These are phyloP conservation scores for Amoeboaphelidium protococcarum DNA, from an alignment of 371 early-diverging fungal genomes.

Conservation along the genomic window DNA sequence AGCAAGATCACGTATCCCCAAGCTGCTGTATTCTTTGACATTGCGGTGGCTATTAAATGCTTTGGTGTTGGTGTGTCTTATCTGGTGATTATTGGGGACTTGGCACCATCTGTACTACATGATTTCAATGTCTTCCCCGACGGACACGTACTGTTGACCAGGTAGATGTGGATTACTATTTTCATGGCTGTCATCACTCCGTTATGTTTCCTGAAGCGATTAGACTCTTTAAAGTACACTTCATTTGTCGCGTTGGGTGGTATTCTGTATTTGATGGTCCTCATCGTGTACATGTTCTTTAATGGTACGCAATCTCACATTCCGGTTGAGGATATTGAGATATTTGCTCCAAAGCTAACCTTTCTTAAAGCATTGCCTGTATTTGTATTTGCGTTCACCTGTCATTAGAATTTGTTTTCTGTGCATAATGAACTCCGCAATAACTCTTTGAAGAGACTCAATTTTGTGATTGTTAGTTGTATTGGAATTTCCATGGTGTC, in stretches of 20 bases:
- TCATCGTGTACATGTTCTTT: conserved; percentile 54
- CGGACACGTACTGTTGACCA: conserved; percentile 7
- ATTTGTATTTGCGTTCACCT: conserved; percentile 98
- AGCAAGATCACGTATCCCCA: conserved; percentile 71
- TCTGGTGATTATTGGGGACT: conserved; percentile 80
- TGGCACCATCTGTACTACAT: conserved; percentile 49
- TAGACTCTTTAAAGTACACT: conserved; percentile 88
- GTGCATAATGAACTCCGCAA: conserved; percentile 73
- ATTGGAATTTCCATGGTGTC: conserved; percentile 46
- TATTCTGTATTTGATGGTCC: conserved; percentile 60
- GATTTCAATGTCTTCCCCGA: conserved; percentile 6
- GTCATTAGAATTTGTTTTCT: conserved; percentile 86
- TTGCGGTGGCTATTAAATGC: conserved; percentile 96
- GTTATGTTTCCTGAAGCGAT: conserved; percentile 43
- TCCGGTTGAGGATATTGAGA: conserved; percentile 12
- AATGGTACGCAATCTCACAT: conserved; percentile 19
- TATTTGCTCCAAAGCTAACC: conserved; percentile 22
- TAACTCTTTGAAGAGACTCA: conserved; percentile 34
- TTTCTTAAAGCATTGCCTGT: conserved; percentile 73
- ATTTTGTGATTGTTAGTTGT: conserved; percentile 34
- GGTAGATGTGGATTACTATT: conserved; percentile 53
- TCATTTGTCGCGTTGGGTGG: conserved; percentile 68
- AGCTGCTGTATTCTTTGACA: conserved; percentile 68
- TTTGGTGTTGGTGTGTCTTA: conserved; percentile 98
- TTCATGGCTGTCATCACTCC: conserved; percentile 43